Base-by-base conservation (phyloP, 768 basidiomycete genomes). In the Amyloporia xantha region DNA sequence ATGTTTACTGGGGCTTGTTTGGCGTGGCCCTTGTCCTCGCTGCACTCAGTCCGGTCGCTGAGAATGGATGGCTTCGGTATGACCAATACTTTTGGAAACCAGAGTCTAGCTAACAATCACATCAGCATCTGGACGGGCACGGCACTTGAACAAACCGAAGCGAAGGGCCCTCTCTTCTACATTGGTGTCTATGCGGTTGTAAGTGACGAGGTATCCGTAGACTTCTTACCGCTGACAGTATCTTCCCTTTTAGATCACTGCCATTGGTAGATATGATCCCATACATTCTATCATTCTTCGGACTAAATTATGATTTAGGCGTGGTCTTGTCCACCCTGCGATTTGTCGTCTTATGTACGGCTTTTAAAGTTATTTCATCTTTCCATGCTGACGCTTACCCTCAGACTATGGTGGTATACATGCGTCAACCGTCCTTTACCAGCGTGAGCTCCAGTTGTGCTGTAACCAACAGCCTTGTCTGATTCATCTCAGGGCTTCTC, bases 371-470 rank as follows among this genome's bases (percentile, higher is more conserved):
- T n/a, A n/a, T n/a, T n/a, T n/a, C n/a, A n/a, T n/a, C n/a, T n/a
- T n/a, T n/a, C n/a, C n/a, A n/a, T n/a, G n/a, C 30, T 33, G 30
- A 33, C 30, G 15, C 9, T 33, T 15, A 33, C 7, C 9, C 59
- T 73, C 81, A 93, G 64, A 69, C 66, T 48, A 58, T 21, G 59
- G 59, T 19, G 92, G 92, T n/a, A 84, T 95, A 52, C 78, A 77
- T 49, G 90, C 91, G 2, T 91, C 89, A 1, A 75, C 71, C 2
- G 77, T 84, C 15, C 71, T 94, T 12, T 91, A 95, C 67, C 72
- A 87, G 61, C 70, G 84, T 84, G 52, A 26, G 49, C n/a, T 19
- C 12, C 24, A n/a, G 4, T 19, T 5, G 21, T 41, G 4, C n/a
- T 46, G 20, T 13, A 23, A n/a, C 28, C 17, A 39, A 38, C 43